These are phyloP conservation scores for Rhodamnia argentea DNA, from an alignment of 345 rosid genomes.

Conservation along the genomic window DNA sequence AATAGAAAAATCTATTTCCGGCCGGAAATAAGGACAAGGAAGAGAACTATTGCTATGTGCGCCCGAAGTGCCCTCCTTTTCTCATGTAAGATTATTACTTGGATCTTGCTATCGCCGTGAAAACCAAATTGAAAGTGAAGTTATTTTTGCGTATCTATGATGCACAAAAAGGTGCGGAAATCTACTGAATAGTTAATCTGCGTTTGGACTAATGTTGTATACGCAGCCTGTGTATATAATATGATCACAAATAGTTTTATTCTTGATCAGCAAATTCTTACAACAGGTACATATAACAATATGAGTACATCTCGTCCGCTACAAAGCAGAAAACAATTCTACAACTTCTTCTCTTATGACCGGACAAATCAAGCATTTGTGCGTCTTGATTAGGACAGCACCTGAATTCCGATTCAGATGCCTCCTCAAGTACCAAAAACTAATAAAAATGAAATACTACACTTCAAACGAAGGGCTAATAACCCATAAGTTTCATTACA, in stretches of 20 bases:
- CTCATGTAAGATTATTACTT: not conserved
- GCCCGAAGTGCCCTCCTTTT: too few species aligned
- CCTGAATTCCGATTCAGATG: not conserved
- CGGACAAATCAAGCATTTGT: not conserved
- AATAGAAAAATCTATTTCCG: too few species aligned
- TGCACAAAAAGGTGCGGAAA: not conserved
- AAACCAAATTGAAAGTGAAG: not conserved
- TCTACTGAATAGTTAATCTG: not conserved
- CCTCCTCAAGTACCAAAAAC: not conserved
- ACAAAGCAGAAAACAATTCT: not conserved
- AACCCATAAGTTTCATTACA: not conserved
- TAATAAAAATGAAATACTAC: not conserved
- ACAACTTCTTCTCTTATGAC: not conserved
- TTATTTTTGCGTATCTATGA: not conserved
- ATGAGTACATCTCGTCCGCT: not conserved
- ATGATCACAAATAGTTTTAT: not conserved
- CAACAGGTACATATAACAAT: not conserved
- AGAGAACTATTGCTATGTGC: too few species aligned
- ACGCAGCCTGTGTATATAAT: not conserved
- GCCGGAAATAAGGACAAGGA: too few species aligned
- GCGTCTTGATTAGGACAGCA: not conserved
- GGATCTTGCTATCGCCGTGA: not conserved
- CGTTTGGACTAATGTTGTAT: not conserved
- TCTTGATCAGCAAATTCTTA: not conserved
- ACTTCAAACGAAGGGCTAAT: not conserved